Percentiles rank a stretch among this genome's conserved stretches.
Conservation (phyloP, 495 filamentous ascomycete genomes). For the Xylaria palmicola region DNA sequence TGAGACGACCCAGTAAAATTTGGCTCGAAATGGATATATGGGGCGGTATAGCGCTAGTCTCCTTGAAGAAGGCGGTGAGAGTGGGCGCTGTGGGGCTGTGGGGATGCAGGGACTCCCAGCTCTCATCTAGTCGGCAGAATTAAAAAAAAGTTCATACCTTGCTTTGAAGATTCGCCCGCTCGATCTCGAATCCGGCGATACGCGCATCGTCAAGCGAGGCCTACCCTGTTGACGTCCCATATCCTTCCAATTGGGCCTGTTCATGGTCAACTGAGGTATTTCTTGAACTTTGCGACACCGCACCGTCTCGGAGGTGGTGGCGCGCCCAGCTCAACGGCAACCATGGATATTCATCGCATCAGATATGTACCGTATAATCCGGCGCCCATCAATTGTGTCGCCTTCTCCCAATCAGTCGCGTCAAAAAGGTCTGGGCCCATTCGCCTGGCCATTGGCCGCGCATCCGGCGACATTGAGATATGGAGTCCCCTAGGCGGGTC, state of each 20-base stretch:
- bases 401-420: constrained; percentile 80
- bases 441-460: constrained; percentile 86
- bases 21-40: not conserved
- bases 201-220: not conserved
- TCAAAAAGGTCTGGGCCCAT: constrained; percentile 52
- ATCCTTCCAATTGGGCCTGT: not conserved
- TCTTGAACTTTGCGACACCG: not conserved
- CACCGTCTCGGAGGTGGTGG: constrained; percentile 1
- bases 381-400: constrained; percentile 88
- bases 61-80: constrained; percentile 1
- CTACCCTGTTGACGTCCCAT: not conserved
- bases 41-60: not conserved
- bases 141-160: constrained; percentile 15
- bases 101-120: not conserved
- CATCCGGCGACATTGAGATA: constrained; percentile 96
- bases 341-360: constrained; percentile 95
- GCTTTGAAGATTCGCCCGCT: not conserved
- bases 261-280: not conserved
- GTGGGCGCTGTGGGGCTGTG: not conserved
- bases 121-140: constrained; percentile 15
- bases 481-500: constrained; percentile 87
- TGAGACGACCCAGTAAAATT: not conserved
- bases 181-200: not conserved
- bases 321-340: constrained; percentile 14
- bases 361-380: constrained; percentile 95